Evolutionary conservation across 768 basidiomycete genomes (phyloP).

Genomic region (Tricholoma terreum): DNA sequence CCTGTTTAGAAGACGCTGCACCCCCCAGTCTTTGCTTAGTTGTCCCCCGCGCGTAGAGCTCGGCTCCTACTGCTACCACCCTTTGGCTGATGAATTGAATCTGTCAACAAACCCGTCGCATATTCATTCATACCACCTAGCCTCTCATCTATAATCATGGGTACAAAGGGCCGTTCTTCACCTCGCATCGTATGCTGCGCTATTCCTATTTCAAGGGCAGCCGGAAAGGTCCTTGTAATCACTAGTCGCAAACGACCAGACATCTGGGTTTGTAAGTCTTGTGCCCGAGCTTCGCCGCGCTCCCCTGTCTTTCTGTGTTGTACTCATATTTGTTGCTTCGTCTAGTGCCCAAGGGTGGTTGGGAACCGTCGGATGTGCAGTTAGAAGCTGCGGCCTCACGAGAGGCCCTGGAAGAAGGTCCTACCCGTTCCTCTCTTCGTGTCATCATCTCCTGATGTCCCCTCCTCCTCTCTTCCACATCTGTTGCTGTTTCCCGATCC

Average conservation of each 20-base stretch:
- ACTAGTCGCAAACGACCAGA: conserved; percentile 82
- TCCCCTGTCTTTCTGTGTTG: neutral
- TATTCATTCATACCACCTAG: conserved; percentile 1
- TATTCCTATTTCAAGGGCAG: conserved; percentile 73
- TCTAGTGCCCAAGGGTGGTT: conserved; percentile 90
- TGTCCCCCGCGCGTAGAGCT: conserved; percentile 21
- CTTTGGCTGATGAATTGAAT: conserved; percentile 29
- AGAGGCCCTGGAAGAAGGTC: conserved; percentile 97
- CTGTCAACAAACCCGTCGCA: conserved; percentile 6
- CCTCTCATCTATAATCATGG: conserved; percentile 31
- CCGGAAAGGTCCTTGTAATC: conserved; percentile 77
- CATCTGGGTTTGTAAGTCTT: conserved; percentile 83
- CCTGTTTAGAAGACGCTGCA: conserved; percentile 8
- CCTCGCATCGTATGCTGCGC: conserved; percentile 91
- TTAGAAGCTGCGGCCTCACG: conserved; percentile 86
- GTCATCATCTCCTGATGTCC: conserved; percentile 52
- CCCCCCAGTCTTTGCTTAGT: conserved; percentile 11
- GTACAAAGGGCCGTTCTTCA: conserved; percentile 71
- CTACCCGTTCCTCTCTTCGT: conserved; percentile 76
- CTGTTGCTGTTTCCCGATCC: conserved; percentile 22
- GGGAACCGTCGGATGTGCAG: conserved; percentile 77
- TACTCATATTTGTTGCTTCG: conserved; percentile 3
- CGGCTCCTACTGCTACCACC: conserved; percentile 15
- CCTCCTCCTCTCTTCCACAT: conserved; percentile 27
- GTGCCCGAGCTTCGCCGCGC: conserved; percentile 9